phyloP scores from a whole-genome alignment of 2,329 filamentous ascomycete species.

The Botrytis aclada region DNA sequence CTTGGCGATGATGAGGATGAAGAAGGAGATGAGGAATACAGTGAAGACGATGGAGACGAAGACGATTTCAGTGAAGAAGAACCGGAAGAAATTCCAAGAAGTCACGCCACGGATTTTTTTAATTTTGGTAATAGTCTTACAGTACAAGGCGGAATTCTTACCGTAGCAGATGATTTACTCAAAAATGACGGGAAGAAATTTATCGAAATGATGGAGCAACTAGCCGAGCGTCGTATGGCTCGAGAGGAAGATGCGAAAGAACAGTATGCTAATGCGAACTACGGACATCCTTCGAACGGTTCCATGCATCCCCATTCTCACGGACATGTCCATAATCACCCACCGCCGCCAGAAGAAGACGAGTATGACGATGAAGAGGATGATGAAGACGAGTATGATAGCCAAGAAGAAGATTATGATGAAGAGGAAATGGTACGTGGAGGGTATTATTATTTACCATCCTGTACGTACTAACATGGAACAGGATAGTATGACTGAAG shows the following conservation, averaged over 20 bases:
- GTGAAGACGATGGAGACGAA: conserved; percentile 53
- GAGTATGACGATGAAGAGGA: conserved; percentile 62
- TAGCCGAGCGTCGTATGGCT: conserved; percentile 95
- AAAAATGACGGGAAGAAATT: conserved; percentile 99
- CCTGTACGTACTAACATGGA: conserved; percentile 41
- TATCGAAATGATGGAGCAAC: conserved; percentile 99
- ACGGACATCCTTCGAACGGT: conserved; percentile 56
- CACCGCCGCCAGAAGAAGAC: conserved; percentile 68
- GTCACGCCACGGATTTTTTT: conserved; percentile 80
- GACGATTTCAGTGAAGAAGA: conserved; percentile 69
- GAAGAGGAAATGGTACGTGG: conserved; percentile 69
- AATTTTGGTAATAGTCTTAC: conserved; percentile 97
- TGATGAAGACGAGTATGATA: conserved; percentile 60
- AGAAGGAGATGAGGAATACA: conserved; percentile 45
- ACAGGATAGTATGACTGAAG: conserved; percentile 94
- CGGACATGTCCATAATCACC: conserved; percentile 57
- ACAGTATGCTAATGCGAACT: conserved; percentile 57
- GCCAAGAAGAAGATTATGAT: conserved; percentile 64
- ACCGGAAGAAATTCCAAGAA: conserved; percentile 61
- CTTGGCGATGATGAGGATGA: conserved; percentile 46
- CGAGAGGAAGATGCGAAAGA: conserved; percentile 85
- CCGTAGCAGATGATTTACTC: conserved; percentile 94
- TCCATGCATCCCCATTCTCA: conserved; percentile 41
- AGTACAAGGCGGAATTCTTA: conserved; percentile 95
- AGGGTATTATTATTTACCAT: conserved; percentile 25